These are phyloP conservation scores for Fusarium xyrophilum DNA, from an alignment of 2,329 filamentous ascomycete genomes.

Conservation along the genomic window DNA sequence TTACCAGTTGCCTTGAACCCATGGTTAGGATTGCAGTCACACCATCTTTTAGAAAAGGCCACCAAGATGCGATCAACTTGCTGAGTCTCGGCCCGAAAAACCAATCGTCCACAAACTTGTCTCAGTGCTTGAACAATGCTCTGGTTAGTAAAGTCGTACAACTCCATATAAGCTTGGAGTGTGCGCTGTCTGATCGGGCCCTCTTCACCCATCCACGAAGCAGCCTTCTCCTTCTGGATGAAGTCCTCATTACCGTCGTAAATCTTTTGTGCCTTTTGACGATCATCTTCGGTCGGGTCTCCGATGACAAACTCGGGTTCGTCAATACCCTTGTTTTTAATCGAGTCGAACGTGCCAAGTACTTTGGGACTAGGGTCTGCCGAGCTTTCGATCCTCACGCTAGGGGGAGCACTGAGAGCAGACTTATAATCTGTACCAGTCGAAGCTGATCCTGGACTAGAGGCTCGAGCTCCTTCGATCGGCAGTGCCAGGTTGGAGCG, in stretches of 20 bases:
- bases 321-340: slow-evolving; percentile 56
- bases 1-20: slow-evolving; percentile 88
- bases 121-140: slow-evolving; percentile 82
- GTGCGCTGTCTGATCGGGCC: slow-evolving; percentile 65
- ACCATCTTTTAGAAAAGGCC: slow-evolving; percentile 89
- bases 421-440: slow-evolving; percentile 52
- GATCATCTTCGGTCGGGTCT: slow-evolving; percentile 71
- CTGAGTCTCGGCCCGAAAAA: slow-evolving; percentile 91
- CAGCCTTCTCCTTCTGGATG: slow-evolving; percentile 78
- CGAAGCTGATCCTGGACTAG: slow-evolving; percentile 47
- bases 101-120: slow-evolving; percentile 78
- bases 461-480: slow-evolving; percentile 50
- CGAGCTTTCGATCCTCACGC: slow-evolving; percentile 53
- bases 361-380: slow-evolving; percentile 50
- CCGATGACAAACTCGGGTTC: slow-evolving; percentile 65
- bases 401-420: slow-evolving; percentile 52
- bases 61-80: slow-evolving; percentile 95
- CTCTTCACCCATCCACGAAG: slow-evolving; percentile 86
- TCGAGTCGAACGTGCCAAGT: slow-evolving; percentile 43
- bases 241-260: slow-evolving; percentile 86
- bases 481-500: slow-evolving; percentile 51
- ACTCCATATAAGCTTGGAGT: slow-evolving; percentile 82
- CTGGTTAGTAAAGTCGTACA: slow-evolving; percentile 84
- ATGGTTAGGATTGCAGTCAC: slow-evolving; percentile 88
- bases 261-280: slow-evolving; percentile 79